These are phyloP conservation scores for Cornus suecica DNA, from an alignment of 148 eudicot genomes.

Conservation along the genomic window DNA sequence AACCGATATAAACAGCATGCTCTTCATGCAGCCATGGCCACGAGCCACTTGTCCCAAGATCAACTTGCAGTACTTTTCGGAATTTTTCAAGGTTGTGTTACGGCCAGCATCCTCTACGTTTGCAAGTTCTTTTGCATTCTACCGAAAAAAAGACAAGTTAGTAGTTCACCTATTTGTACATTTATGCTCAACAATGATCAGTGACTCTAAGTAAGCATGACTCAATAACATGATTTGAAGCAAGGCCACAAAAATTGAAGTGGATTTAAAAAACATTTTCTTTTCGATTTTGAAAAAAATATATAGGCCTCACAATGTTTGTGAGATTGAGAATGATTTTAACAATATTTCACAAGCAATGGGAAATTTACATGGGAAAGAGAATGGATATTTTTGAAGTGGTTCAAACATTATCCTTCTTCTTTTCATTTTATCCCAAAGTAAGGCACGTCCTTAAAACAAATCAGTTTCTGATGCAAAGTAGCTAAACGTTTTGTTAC, in stretches of 20 bases:
- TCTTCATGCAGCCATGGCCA: slow-evolving; percentile 36
- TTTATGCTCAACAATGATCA: neutral
- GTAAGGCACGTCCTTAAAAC: neutral
- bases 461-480: neutral
- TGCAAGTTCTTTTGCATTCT: slow-evolving; percentile 54
- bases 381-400: neutral
- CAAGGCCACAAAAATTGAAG: neutral
- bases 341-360: neutral
- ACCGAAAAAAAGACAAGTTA: neutral
- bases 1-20: slow-evolving; percentile 23
- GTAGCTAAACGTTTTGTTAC: slow-evolving; percentile 16
- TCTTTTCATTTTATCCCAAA: neutral
- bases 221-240: neutral
- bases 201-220: neutral
- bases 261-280: neutral
- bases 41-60: slow-evolving; percentile 36
- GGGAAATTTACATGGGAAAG: neutral
- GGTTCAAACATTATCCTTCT: neutral
- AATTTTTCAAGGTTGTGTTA: slow-evolving; percentile 35
- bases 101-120: slow-evolving; percentile 29
- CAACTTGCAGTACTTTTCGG: slow-evolving; percentile 49
- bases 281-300: neutral
- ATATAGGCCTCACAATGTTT: neutral
- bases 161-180: neutral
- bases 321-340: neutral